A percentile compares a stretch with the other conserved stretches of the same genome.
Evolutionary conservation across 805 yeast species (phyloP).

Genomic region (Kuraishia floccosa): DNA sequence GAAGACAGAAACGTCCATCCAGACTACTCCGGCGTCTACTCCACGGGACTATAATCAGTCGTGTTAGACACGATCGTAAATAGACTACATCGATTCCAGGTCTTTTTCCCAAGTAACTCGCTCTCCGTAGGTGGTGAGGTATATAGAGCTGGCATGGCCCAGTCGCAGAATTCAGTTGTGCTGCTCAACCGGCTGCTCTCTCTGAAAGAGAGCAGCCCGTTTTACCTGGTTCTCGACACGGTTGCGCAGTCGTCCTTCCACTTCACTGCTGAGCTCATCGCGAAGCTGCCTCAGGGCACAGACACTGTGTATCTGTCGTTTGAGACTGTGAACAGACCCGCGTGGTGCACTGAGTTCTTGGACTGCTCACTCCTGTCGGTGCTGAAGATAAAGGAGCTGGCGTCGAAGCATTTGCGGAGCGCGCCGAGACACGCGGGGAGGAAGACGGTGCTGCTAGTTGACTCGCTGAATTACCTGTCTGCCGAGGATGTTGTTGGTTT

Average conservation of each 20-base stretch:
- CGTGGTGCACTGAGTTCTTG: slow-evolving; percentile 33
- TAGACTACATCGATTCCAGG: too few species aligned
- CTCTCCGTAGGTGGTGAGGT: too few species aligned
- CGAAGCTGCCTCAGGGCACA: slow-evolving; percentile 18
- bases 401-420: background rate
- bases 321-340: slow-evolving; percentile 49
- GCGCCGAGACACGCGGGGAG: slow-evolving; percentile 8
- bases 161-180: slow-evolving; percentile 12
- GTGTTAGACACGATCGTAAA: too few species aligned
- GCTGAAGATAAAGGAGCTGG: slow-evolving; percentile 4
- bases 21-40: too few species aligned
- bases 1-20: too few species aligned
- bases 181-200: slow-evolving; percentile 56
- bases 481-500: slow-evolving; percentile 33
- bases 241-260: slow-evolving; percentile 53
- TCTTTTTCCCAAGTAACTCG: too few species aligned
- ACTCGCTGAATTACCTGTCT: slow-evolving; percentile 53
- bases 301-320: slow-evolving; percentile 49
- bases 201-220: slow-evolving; percentile 65
- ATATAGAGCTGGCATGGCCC: too few species aligned
- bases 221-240: slow-evolving; percentile 59
- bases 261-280: slow-evolving; percentile 49
- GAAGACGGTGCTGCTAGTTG: slow-evolving; percentile 44
- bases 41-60: too few species aligned
- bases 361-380: slow-evolving; percentile 23